Evolutionary conservation across 345 rosid genomes (phyloP), one percentile per base, ranked within the genome.

Genomic region (Gossypium bickii): DNA sequence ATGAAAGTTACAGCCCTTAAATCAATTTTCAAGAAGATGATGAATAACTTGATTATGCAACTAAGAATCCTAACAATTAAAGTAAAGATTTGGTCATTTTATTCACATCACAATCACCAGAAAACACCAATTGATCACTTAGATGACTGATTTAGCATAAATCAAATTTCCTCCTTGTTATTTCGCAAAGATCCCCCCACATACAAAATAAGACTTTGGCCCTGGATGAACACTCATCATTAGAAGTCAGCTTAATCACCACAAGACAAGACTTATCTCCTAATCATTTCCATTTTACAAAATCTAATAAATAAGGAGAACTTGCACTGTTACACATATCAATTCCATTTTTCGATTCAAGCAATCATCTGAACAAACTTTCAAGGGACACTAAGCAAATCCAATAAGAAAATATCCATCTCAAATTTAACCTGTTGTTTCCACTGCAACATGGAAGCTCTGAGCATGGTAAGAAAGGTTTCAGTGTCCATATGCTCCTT

Each of bases 371-470:
- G 10, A 44, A 25, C 43, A 72, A 18, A 43, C 24, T 20, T 45
- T 47, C 16, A 67, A 67, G 7, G 20, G 57, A 70, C 10, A 34
- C 15, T 27, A 18, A 17, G 12, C 24, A n/a, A 70, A 67, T 3
- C 45, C 45, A 56, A 22, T 10, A 43, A 9, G 25, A 49, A 69
- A 17, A 74, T 22, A 65, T 22, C 55, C 67, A 24, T 52, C 18
- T 58, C 34, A 9, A 43, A 60, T 24, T 4, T 11, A 13, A 90
- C 94, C 92, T 88, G 84, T 20, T 70, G 77, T 76, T 79, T 83
- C 94, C 94, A 90, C 41, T 71, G 73, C 22, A 81, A 59, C 27
- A 90, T 43, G 1, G 92, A 88, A 71, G 79, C 72, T 71, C 74
- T 83, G 24, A 90, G 87, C 71, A 67, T 4, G 47, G 74, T 25